phyloP scores from a whole-genome alignment of 371 early-diverging fungal species.

The Zancudomyces culisetae region DNA sequence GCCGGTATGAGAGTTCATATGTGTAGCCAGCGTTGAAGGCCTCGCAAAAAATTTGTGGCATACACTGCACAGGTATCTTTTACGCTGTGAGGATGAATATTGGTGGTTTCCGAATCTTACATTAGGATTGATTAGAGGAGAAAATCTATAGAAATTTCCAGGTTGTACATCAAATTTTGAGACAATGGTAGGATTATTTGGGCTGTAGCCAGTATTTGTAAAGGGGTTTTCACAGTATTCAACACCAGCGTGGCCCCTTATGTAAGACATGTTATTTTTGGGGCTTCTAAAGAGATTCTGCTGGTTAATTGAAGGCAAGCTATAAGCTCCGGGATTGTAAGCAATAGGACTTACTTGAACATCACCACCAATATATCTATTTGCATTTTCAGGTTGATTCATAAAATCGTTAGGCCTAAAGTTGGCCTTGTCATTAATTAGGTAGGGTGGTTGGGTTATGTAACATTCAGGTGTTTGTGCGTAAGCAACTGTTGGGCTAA shows the following conservation, averaged over 20 bases:
- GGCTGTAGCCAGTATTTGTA: background rate
- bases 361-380: background rate
- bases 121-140: background rate
- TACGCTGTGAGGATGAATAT: constrained; percentile 5
- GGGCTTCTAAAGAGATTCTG: background rate
- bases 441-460: background rate
- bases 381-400: background rate
- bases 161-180: background rate
- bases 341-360: background rate
- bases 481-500: background rate
- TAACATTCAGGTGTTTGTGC: background rate
- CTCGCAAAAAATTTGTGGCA: constrained; percentile 24
- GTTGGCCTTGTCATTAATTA: background rate
- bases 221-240: background rate
- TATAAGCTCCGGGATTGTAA: background rate
- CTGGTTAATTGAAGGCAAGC: background rate
- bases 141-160: background rate
- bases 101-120: background rate
- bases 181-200: background rate
- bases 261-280: background rate
- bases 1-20: constrained; percentile 39
- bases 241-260: background rate
- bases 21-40: constrained; percentile 22
- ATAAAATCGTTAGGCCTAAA: background rate
- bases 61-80: constrained; percentile 17